Conservation (phyloP, 805 yeast species). For the Nakazawaea ishiwadae region DNA sequence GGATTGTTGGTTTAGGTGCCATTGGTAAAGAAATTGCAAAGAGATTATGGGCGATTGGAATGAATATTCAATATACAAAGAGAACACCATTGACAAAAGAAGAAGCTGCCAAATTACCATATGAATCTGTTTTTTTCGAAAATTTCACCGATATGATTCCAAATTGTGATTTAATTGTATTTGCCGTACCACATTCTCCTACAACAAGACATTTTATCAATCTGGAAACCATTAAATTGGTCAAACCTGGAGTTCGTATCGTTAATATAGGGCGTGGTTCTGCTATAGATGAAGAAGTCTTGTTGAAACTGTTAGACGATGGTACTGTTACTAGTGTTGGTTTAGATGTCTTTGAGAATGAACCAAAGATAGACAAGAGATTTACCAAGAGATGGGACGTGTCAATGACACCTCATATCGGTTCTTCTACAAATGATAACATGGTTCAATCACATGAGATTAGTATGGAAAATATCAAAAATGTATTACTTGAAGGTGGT, state of each 20-base stretch:
- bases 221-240: constrained; percentile 30
- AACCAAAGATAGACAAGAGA: constrained; percentile 36
- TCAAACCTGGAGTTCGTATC: constrained; percentile 38
- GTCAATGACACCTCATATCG: constrained; percentile 57
- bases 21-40: constrained; percentile 53
- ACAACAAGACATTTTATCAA: constrained; percentile 47
- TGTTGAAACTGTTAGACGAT: constrained; percentile 37
- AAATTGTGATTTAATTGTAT: constrained; percentile 46
- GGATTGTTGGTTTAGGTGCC: constrained; percentile 57
- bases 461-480: constrained; percentile 40
- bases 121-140: constrained; percentile 32
- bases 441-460: constrained; percentile 37
- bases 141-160: constrained; percentile 28
- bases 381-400: constrained; percentile 34
- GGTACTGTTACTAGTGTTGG: constrained; percentile 54
- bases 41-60: constrained; percentile 47
- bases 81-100: constrained; percentile 32
- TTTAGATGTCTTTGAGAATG: constrained; percentile 54
- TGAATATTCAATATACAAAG: constrained; percentile 54
- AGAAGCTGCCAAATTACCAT: constrained; percentile 22
- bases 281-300: constrained; percentile 46
- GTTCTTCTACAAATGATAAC: constrained; percentile 48
- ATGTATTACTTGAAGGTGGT: constrained; percentile 29
- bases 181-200: constrained; percentile 54
- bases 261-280: constrained; percentile 61